Base-by-base conservation (phyloP, 192 early-diverging fungal species). In the Gryganskiella cystojenkinii region DNA sequence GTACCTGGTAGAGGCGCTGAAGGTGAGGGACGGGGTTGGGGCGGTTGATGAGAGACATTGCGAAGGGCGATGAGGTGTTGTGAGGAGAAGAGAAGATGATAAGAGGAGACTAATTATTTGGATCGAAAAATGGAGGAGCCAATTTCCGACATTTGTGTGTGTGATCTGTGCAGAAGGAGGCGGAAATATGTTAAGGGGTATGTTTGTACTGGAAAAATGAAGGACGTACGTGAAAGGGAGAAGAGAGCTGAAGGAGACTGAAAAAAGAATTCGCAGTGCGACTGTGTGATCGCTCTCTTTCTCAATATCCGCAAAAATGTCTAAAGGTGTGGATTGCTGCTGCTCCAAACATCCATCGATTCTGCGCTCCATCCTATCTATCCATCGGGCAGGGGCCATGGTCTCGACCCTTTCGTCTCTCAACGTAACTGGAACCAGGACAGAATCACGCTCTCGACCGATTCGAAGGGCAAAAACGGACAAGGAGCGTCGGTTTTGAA, bases 1-100 rank as follows among this genome's bases (percentile, higher is more conserved):
- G 65, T 64, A 78, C 74, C 74, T 78, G 74, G 64, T 78, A 78
- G 31, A 78, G 60, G 37, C 74, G 74, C 74, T 78, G 74, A 34
- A 78, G 61, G 34, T 68, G 61, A 25, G 74, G 74, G 42, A 78
- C 74, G 20, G 66, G 74, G 67, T 78, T 78, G 51, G 74, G 74
- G 49, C 74, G 65, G 74, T 78, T 78, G 61, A 78, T 46, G 47
- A 78, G 58, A 27, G 74, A 78, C 74, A 78, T 78, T 30, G 17
- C 30, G 52, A 40, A 33, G 49, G 20, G 30, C 22, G 20, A 49
- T 34, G 30, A 44, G 56, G 51, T 47, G 22, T 44, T 44, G 31
- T 9, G 34, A 15, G 56, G 30, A 27, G 30, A 31, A 60, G 28
- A 24, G 24, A 34, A 28, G 42, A 60, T 50, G 57, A 30, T 33